phyloP scores from a whole-genome alignment of 1,284 basidiomycete genomes.

The Paramarasmius palmivorus region DNA sequence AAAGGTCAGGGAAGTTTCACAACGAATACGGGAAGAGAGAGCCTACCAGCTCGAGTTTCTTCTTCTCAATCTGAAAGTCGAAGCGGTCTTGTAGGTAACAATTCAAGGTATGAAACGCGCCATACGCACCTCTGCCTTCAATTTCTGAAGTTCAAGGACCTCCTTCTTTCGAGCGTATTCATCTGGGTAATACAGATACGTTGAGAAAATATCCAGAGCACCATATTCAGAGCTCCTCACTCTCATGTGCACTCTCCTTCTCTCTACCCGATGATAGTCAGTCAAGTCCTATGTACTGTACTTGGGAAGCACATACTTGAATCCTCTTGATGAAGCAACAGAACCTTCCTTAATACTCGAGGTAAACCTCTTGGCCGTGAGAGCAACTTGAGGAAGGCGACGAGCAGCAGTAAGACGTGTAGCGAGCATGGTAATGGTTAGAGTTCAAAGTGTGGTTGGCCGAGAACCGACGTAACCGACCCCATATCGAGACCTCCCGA shows the following conservation, averaged over 20 bases:
- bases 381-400: constrained; percentile 40
- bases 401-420: constrained; percentile 47
- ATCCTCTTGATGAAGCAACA: constrained; percentile 59
- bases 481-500: neutral
- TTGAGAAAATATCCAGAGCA: neutral
- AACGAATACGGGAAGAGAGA: neutral
- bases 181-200: constrained; percentile 36
- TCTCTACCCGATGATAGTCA: constrained; percentile 36
- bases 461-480: neutral
- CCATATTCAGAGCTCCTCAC: constrained; percentile 31
- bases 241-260: constrained; percentile 75
- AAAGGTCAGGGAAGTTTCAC: constrained; percentile 9
- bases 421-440: constrained; percentile 39
- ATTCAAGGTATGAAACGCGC: neutral
- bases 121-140: constrained; percentile 52
- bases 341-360: constrained; percentile 48
- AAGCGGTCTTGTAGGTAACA: neutral
- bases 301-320: constrained; percentile 36
- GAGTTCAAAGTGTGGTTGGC: neutral
- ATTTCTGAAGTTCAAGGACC: constrained; percentile 52
- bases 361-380: constrained; percentile 38
- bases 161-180: constrained; percentile 63
- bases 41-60: constrained; percentile 59
- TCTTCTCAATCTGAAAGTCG: constrained; percentile 50
- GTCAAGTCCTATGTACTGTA: constrained; percentile 15